These are phyloP conservation scores for Phytophthora pseudosyringae DNA, from an alignment of 352 stramenopile species.

Conservation along the genomic window DNA sequence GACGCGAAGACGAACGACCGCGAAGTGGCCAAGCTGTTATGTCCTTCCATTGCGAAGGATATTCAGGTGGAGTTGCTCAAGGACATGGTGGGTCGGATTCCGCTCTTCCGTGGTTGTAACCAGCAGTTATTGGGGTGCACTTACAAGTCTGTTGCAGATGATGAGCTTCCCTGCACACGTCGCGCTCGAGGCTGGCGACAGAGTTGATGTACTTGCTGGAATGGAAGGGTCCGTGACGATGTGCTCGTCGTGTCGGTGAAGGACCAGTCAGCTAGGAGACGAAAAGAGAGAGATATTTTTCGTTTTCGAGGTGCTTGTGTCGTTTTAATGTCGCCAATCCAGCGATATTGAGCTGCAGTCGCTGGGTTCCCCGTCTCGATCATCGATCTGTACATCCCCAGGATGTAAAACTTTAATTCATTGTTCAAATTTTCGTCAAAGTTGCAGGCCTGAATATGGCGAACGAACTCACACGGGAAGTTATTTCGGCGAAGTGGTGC, in stretches of 20 bases:
- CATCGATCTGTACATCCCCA: conserved; percentile 28
- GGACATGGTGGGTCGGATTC: conserved; percentile 60
- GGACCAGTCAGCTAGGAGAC: conserved; percentile 50
- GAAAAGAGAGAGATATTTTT: conserved; percentile 61
- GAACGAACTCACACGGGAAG: conserved; percentile 57
- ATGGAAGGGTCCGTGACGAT: conserved; percentile 59
- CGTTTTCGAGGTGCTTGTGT: conserved; percentile 63
- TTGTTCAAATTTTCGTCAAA: too few species aligned
- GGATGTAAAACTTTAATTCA: too few species aligned
- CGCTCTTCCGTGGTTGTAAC: conserved; percentile 69
- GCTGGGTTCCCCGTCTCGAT: conserved; percentile 17
- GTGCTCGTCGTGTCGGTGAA: conserved; percentile 55
- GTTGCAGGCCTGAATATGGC: conserved; percentile 54
- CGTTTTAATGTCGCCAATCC: conserved; percentile 34
- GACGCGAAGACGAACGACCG: conserved; percentile 73
- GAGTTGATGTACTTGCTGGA: conserved; percentile 56
- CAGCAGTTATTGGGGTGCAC: conserved; percentile 64
- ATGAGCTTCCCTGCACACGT: conserved; percentile 62
- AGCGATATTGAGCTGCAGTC: conserved; percentile 33
- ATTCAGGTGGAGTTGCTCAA: conserved; percentile 76
- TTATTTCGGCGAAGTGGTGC: conserved; percentile 66
- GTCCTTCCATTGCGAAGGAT: conserved; percentile 77
- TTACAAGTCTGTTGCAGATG: conserved; percentile 76
- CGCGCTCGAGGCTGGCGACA: conserved; percentile 60
- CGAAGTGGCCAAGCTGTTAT: conserved; percentile 65